Evolutionary conservation across 2,329 filamentous ascomycete genomes (phyloP).

Genomic region (Aureobasidium melanogenum): DNA sequence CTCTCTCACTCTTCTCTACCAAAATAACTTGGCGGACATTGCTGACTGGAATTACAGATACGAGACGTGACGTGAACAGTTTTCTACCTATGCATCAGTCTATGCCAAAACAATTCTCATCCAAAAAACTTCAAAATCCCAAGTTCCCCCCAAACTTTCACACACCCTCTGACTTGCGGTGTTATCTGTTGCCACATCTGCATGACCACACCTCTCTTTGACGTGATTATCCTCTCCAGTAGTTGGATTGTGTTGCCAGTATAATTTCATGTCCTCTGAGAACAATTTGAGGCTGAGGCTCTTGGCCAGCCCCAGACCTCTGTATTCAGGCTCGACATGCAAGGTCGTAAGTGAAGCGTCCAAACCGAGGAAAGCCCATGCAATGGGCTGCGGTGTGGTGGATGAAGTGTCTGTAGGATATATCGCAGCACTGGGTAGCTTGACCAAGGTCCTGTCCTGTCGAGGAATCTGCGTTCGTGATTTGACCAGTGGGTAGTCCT

Average conservation of each 20-base stretch:
- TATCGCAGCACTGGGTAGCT: conserved; percentile 30
- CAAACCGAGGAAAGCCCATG: conserved; percentile 56
- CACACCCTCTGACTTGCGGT: conserved; percentile 53
- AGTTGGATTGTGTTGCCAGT: conserved; percentile 15
- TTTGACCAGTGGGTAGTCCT: conserved; percentile 49
- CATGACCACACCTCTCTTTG: conserved; percentile 46
- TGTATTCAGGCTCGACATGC: conserved; percentile 51
- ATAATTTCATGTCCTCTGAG: conserved; percentile 38
- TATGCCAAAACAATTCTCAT: conserved; percentile 33
- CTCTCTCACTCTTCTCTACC: background rate
- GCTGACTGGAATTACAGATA: conserved; percentile 6
- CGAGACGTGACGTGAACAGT: background rate
- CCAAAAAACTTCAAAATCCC: conserved; percentile 53
- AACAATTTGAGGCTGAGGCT: conserved; percentile 51
- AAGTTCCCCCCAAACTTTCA: conserved; percentile 49
- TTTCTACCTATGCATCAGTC: background rate
- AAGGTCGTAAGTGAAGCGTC: conserved; percentile 55
- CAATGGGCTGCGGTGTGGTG: conserved; percentile 45
- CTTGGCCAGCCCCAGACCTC: conserved; percentile 56
- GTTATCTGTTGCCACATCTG: conserved; percentile 57
- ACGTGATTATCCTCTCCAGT: conserved; percentile 12
- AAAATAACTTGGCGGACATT: background rate
- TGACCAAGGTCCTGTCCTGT: conserved; percentile 37
- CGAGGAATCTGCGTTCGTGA: conserved; percentile 49
- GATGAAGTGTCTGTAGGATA: conserved; percentile 25